Conservation (phyloP, 2,329 filamentous ascomycete genomes). For the Thermothelomyces thermophilus region DNA sequence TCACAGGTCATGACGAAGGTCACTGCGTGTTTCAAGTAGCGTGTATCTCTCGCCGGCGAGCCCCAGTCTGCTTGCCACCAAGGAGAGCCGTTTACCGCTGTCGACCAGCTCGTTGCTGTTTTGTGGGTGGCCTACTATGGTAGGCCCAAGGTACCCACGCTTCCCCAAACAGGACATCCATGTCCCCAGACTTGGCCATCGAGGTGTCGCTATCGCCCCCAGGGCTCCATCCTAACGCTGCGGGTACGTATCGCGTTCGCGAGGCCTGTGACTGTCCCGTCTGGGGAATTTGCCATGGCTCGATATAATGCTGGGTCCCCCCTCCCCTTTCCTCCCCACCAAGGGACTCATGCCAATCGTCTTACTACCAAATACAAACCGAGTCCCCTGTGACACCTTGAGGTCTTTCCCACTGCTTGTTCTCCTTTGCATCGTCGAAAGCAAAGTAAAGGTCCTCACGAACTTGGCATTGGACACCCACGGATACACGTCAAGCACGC, state of each 20-base stretch:
- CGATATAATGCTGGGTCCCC: constrained; percentile 12
- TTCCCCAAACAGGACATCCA: constrained; percentile 11
- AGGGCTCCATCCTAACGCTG: constrained; percentile 4
- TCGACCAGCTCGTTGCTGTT: not conserved
- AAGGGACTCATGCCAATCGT: not conserved
- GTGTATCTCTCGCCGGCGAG: not conserved
- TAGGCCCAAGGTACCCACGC: constrained; percentile 8
- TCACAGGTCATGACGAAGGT: not conserved
- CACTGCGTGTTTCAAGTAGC: constrained; percentile 5
- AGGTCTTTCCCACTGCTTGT: not conserved
- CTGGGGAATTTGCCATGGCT: constrained; percentile 12
- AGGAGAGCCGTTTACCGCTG: not conserved
- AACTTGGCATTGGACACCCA: not conserved
- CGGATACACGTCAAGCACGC: not conserved
- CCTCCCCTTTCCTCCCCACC: constrained; percentile 10
- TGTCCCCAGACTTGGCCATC: constrained; percentile 7
- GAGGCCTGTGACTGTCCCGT: constrained; percentile 8
- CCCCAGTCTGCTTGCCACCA: not conserved
- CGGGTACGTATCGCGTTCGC: constrained; percentile 8
- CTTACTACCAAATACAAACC: not conserved
- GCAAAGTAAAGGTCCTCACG: not conserved
- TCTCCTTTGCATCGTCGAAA: not conserved
- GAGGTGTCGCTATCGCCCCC: not conserved
- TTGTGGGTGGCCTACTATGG: constrained; percentile 5
- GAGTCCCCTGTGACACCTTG: not conserved